These are phyloP conservation scores for Raffaelea ambrosiae DNA, from an alignment of 2,329 filamentous ascomycete species.

Conservation along the genomic window DNA sequence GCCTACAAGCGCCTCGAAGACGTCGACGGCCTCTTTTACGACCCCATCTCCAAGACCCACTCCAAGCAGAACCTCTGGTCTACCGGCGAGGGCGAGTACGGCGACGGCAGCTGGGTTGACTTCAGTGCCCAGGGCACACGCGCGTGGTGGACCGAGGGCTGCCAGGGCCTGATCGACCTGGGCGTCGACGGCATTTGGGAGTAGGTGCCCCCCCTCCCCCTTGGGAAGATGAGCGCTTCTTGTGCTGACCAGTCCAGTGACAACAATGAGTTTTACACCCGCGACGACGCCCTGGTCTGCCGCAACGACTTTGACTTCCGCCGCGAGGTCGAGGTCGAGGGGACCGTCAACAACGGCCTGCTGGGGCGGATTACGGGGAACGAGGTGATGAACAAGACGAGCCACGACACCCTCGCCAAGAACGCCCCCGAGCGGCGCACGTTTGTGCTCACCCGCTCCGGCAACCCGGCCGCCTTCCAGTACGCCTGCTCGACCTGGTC, in stretches of 20 bases:
- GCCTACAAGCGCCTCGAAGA: neutral
- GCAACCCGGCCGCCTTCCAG: neutral
- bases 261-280: neutral
- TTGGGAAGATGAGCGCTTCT: too few species aligned
- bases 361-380: neutral
- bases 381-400: conserved; percentile 2
- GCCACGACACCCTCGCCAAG: neutral
- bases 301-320: neutral
- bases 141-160: neutral
- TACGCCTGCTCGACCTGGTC: neutral
- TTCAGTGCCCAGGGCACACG: neutral
- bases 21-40: neutral
- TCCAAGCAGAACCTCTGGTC: neutral
- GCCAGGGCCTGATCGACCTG: neutral
- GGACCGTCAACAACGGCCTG: neutral
- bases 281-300: conserved; percentile 1
- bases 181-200: conserved; percentile 2
- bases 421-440: neutral
- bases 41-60: neutral
- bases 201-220: too few species aligned
- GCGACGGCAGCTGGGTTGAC: neutral
- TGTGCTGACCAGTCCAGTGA: neutral
- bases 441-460: conserved; percentile 1
- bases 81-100: neutral
- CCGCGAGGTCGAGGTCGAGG: neutral